Conservation (phyloP, 139 green algal species). For the Micractinium conductrix region DNA sequence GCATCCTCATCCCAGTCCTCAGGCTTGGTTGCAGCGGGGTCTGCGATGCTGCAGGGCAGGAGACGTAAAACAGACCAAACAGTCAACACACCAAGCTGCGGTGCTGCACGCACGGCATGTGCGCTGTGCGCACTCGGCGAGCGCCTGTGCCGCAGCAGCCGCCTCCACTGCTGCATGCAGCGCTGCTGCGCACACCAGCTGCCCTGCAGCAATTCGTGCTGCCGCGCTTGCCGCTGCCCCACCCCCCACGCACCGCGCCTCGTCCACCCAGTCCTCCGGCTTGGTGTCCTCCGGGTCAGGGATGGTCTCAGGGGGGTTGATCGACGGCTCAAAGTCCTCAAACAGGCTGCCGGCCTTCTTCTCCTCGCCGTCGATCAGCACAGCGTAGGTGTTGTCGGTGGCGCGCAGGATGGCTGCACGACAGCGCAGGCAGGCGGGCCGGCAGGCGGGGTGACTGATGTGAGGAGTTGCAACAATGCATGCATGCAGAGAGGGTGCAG, state of each 20-base stretch:
- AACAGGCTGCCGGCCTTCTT: conserved; percentile 69
- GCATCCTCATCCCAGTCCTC: conserved; percentile 93
- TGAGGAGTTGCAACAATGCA: too few species aligned
- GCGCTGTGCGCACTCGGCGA: neutral
- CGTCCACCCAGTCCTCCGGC: conserved; percentile 72
- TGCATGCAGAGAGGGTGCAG: too few species aligned
- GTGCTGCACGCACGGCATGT: too few species aligned
- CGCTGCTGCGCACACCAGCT: neutral
- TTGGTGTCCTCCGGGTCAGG: conserved; percentile 86
- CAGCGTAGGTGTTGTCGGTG: conserved; percentile 71
- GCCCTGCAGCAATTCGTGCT: neutral
- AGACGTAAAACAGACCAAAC: too few species aligned
- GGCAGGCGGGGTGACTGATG: too few species aligned
- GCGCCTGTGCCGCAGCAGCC: neutral
- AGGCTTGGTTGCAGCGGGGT: conserved; percentile 86
- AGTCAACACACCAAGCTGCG: too few species aligned
- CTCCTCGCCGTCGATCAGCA: conserved; percentile 84
- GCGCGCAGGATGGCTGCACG: conserved; percentile 77
- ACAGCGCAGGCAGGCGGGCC: too few species aligned
- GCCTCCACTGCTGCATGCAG: neutral
- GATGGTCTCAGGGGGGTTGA: conserved; percentile 85
- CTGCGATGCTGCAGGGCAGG: conserved; percentile 72
- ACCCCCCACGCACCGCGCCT: neutral
- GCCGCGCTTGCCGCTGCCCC: neutral
- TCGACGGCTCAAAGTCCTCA: conserved; percentile 79